Base-by-base conservation (phyloP, 352 stramenopile genomes). In the Phytopythium delawarense region DNA sequence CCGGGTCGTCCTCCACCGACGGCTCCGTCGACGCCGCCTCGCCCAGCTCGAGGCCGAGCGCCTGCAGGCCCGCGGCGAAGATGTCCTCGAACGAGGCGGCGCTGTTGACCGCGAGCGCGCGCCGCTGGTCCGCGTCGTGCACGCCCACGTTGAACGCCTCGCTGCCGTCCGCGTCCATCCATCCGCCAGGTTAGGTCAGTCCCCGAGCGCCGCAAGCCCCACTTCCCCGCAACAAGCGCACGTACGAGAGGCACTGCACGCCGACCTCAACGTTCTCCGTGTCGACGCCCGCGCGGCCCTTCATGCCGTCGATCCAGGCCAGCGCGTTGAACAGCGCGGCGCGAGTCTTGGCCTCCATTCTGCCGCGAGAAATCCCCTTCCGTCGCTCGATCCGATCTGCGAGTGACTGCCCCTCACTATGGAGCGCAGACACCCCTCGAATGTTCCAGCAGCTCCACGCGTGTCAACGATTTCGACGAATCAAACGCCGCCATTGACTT, bases 321-420 rank as follows among this genome's bases (percentile, higher is more conserved):
- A 92, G 74, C 59, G 83, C 79, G 69, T 90, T 88, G 57, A 89
- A 92, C 62, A 92, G 72, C 79, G 76, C 75, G 56, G 70, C 72
- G 60, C 79, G 79, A 40, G 62, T 67, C 16, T 57, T 66, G 28
- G 57, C 66, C 61, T 88, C 69, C 71, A 84, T 79, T 20, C 61
- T 48, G 25, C 42, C 21, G 40, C 35, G 35, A 40, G 35, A 16
- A 11, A 28, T 46, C 2, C 34, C 44, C 51, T 56, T 46, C 35
- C 39, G 8, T 49, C 42, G 40, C 35, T 46, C 40, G 20, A 15
- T 51, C 45, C 21, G 23, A 21, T 53, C 32, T 2, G 15, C 46
- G 6, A 30, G 18, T 51, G 21, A 51, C 20, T 51, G 45, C 45
- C 45, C 0, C 20, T 32, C 60, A 63, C 53, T 68, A 4, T 16